Conservation (phyloP, 2,329 filamentous ascomycete species). For the Cladosporium cucumerinum region DNA sequence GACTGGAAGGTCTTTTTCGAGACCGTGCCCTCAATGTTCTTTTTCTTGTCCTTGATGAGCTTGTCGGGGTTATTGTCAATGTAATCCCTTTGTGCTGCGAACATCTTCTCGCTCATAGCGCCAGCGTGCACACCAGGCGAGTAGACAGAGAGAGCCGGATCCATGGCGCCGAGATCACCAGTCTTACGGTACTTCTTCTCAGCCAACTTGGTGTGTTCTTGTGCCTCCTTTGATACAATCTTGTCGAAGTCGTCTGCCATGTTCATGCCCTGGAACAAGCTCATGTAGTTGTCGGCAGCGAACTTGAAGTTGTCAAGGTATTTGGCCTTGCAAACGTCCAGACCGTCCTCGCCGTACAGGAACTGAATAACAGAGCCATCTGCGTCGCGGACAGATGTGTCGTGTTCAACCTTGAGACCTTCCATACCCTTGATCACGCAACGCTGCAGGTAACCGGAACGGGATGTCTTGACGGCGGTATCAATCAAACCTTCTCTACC, state of each 20-base stretch:
- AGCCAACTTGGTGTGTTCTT: slow-evolving; percentile 58
- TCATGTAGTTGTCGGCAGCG: slow-evolving; percentile 78
- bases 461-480: slow-evolving; percentile 96
- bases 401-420: slow-evolving; percentile 85
- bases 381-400: slow-evolving; percentile 88
- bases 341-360: slow-evolving; percentile 90
- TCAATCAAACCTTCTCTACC: slow-evolving; percentile 97
- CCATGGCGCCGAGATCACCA: slow-evolving; percentile 62
- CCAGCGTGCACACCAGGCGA: slow-evolving; percentile 76
- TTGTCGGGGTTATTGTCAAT: slow-evolving; percentile 69
- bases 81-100: slow-evolving; percentile 67
- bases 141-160: slow-evolving; percentile 71
- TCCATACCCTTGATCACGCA: slow-evolving; percentile 99
- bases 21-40: slow-evolving; percentile 41
- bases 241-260: slow-evolving; percentile 53
- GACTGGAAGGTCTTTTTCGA: slow-evolving; percentile 74
- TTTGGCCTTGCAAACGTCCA: slow-evolving; percentile 91
- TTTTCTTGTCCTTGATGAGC: slow-evolving; percentile 59
- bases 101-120: slow-evolving; percentile 86
- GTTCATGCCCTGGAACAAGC: slow-evolving; percentile 72
- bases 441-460: slow-evolving; percentile 92
- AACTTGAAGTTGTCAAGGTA: slow-evolving; percentile 90
- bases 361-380: slow-evolving; percentile 94
- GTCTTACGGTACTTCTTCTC: slow-evolving; percentile 80
- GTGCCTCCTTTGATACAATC: slow-evolving; percentile 65